A percentile compares a stretch with the other conserved stretches of the same genome.
Conservation (phyloP, 139 green algal species). For the Coelastrella sp. region DNA sequence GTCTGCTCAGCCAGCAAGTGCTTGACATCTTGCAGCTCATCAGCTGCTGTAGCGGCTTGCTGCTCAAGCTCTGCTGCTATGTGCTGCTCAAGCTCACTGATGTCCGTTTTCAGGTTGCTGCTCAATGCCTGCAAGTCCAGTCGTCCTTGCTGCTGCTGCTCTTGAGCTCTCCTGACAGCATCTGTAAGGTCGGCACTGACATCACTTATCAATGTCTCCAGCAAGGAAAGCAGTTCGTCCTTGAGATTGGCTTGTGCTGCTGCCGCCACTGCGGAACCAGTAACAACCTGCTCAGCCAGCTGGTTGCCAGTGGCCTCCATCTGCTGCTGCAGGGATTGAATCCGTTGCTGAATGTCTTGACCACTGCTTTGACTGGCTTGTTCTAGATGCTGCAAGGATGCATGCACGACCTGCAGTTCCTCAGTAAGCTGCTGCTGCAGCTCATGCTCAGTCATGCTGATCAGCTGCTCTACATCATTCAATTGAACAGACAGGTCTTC, state of each 20-base stretch:
- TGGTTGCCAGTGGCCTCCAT: not conserved
- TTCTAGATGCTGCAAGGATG: constrained; percentile 8
- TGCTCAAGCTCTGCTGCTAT: constrained; percentile 15
- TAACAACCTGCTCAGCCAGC: constrained; percentile 2
- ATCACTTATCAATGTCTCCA: not conserved
- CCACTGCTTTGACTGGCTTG: not conserved
- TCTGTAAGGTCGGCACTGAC: constrained; percentile 3
- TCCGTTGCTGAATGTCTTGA: not conserved
- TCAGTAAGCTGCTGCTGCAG: not conserved
- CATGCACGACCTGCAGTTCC: not conserved
- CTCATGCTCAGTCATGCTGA: not conserved
- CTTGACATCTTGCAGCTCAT: not conserved
- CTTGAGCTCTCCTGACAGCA: not conserved
- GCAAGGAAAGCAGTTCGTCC: constrained; percentile 6
- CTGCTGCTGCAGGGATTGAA: constrained; percentile 19
- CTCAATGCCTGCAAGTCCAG: not conserved
- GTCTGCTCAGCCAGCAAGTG: not conserved
- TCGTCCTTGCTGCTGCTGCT: constrained; percentile 12
- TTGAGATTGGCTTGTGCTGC: not conserved
- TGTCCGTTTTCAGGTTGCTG: not conserved
- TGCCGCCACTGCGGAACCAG: not conserved
- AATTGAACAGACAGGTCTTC: not conserved
- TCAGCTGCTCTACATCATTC: not conserved
- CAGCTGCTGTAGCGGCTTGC: not conserved
- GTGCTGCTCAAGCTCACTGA: constrained; percentile 8